Evolutionary conservation across 768 basidiomycete species (phyloP).

Genomic region (Chalciporus chontae): DNA sequence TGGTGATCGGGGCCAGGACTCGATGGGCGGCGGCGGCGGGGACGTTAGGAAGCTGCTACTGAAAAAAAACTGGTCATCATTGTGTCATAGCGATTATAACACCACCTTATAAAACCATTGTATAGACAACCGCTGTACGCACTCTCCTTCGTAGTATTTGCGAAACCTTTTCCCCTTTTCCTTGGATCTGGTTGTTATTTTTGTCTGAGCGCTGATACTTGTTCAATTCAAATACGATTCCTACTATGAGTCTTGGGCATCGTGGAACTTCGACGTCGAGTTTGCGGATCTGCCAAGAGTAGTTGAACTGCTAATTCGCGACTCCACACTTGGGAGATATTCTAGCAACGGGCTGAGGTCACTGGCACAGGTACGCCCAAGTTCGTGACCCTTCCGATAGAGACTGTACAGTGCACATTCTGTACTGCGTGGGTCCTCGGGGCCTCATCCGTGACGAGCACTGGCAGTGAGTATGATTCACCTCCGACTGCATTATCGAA

Average conservation of each 20-base stretch:
- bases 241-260: too few relatives aligned
- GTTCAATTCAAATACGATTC: neutral
- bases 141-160: constrained; percentile 10
- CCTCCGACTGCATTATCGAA: neutral
- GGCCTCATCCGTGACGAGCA: constrained; percentile 14
- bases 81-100: constrained; percentile 5
- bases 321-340: too few relatives aligned
- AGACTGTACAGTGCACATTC: constrained; percentile 15
- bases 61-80: neutral
- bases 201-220: neutral
- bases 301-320: too few relatives aligned
- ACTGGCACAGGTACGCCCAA: neutral
- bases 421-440: constrained; percentile 3
- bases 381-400: constrained; percentile 10
- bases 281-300: too few relatives aligned
- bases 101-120: constrained; percentile 1
- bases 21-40: neutral
- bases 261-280: too few relatives aligned
- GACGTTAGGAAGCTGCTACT: constrained; percentile 9
- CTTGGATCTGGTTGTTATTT: neutral
- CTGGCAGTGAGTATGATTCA: constrained; percentile 10
- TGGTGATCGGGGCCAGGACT: constrained; percentile 3
- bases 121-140: neutral
- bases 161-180: constrained; percentile 2
- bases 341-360: neutral